These are phyloP conservation scores for Oemleria cerasiformis DNA, from an alignment of 306 rosid genomes.

Conservation along the genomic window DNA sequence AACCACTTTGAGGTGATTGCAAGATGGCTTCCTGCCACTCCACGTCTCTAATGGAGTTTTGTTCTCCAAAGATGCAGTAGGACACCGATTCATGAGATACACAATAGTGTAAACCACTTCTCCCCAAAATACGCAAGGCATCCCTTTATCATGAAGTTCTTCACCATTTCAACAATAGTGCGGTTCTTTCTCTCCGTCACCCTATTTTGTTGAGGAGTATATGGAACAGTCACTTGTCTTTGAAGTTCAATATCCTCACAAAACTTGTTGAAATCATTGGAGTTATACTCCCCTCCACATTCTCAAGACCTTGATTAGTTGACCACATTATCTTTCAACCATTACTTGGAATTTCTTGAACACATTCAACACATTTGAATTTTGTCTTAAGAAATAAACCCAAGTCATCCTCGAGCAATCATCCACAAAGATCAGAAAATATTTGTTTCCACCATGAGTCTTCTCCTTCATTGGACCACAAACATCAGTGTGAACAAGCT, in stretches of 20 bases:
- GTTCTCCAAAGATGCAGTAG: neutral
- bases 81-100: no score
- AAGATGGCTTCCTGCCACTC: no score
- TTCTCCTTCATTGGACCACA: neutral
- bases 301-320: neutral
- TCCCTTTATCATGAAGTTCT: neutral
- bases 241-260: neutral
- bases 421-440: neutral
- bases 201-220: neutral
- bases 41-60: no score
- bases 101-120: neutral
- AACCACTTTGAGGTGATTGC: no score
- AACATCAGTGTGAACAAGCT: neutral
- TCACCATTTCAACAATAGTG: neutral
- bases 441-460: neutral
- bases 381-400: neutral
- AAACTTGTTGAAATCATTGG: no score
- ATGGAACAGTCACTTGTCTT: neutral
- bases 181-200: neutral
- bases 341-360: neutral
- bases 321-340: neutral
- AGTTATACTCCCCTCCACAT: neutral
- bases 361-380: neutral
- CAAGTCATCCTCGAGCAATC: neutral
- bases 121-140: neutral